Base-by-base conservation (phyloP, 139 green algal species). In the Chlorella ohadii region DNA sequence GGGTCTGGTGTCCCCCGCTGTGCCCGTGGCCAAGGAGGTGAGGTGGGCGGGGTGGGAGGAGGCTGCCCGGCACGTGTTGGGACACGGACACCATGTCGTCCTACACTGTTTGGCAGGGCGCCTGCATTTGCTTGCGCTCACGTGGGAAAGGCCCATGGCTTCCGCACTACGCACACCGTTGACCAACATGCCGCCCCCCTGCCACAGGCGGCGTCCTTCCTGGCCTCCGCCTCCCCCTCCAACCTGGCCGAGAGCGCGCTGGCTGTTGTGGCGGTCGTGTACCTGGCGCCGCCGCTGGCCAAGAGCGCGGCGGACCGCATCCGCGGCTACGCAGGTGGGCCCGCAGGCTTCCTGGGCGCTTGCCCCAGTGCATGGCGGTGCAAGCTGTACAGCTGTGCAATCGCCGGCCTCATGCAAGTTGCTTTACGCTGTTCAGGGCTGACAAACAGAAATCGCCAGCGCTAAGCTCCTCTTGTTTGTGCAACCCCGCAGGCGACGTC, bases 401-500 rank as follows among this genome's bases (percentile, higher is more conserved):
- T n/a, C n/a, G n/a, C n/a, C n/a, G n/a, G n/a, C n/a, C n/a, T n/a
- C n/a, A n/a, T n/a, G n/a, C n/a, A n/a, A n/a, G n/a, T n/a, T n/a
- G n/a, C n/a, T n/a, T n/a, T n/a, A n/a, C n/a, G n/a, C n/a, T n/a
- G n/a, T n/a, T n/a, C n/a, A n/a, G n/a, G n/a, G n/a, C n/a, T n/a
- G n/a, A n/a, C n/a, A n/a, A n/a, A n/a, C n/a, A n/a, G n/a, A n/a
- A n/a, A n/a, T n/a, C n/a, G n/a, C n/a, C n/a, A n/a, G n/a, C n/a
- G n/a, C n/a, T n/a, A n/a, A n/a, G n/a, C n/a, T n/a, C n/a, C n/a
- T n/a, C n/a, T n/a, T n/a, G n/a, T n/a, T n/a, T n/a, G n/a, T n/a
- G n/a, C n/a, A n/a, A n/a, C n/a, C n/a, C n/a, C 93, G 72, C 85
- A 91, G 92, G 92, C 34, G 84, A 95, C 15, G 79, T 96, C 41